Evolutionary conservation across 2,329 filamentous ascomycete genomes (phyloP).

Genomic region (Phialocephala sp.): DNA sequence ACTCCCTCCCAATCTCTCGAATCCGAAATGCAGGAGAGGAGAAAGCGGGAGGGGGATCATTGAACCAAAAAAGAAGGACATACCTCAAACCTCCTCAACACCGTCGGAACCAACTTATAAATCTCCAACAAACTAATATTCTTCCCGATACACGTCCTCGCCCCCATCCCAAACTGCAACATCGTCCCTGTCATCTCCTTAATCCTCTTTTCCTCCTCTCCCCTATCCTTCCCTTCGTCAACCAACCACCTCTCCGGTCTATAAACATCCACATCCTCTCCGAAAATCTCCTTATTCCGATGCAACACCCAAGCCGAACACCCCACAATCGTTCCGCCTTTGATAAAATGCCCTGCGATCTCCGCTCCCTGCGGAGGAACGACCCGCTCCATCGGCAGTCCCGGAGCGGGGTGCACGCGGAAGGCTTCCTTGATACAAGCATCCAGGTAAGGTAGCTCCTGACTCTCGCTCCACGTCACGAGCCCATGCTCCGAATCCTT

Average conservation of each 20-base stretch:
- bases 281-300: conserved; percentile 70
- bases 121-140: conserved; percentile 68
- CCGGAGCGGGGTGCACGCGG: conserved; percentile 75
- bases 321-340: conserved; percentile 75
- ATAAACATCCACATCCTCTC: conserved; percentile 67
- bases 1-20: not conserved
- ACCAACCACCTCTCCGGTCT: conserved; percentile 71
- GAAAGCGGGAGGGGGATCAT: not conserved
- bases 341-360: conserved; percentile 66
- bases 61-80: conserved; percentile 31
- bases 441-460: conserved; percentile 76
- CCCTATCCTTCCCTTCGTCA: conserved; percentile 46
- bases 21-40: not conserved
- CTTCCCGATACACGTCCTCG: conserved; percentile 73
- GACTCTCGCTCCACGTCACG: conserved; percentile 72
- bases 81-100: conserved; percentile 69
- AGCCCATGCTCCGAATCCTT: conserved; percentile 59
- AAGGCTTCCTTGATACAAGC: conserved; percentile 81
- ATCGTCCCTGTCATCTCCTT: conserved; percentile 72
- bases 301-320: conserved; percentile 80
- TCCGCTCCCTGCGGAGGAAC: conserved; percentile 68
- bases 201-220: conserved; percentile 57
- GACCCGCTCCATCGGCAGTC: conserved; percentile 74
- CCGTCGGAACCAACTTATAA: conserved; percentile 64
- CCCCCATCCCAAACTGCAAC: conserved; percentile 76